Evolutionary conservation across 768 basidiomycete genomes (phyloP).

Genomic region (Pulveroboletus frians): DNA sequence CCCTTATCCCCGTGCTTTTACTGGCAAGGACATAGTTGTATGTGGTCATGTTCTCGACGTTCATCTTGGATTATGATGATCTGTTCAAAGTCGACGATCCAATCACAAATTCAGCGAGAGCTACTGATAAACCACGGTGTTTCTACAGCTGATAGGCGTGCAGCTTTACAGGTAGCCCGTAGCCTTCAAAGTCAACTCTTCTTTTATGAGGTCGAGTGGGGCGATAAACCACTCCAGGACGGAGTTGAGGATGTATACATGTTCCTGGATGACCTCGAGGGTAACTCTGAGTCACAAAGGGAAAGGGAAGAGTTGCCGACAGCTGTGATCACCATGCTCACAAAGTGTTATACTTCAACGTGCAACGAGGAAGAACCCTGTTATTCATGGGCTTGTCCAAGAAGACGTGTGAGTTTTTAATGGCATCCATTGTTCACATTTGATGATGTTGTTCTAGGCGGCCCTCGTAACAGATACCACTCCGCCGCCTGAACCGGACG

Average conservation of each 20-base stretch:
- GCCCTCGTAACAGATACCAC: constrained; percentile 19
- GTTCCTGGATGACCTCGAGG: constrained; percentile 81
- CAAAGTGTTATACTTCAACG: constrained; percentile 83
- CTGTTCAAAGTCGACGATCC: constrained; percentile 68
- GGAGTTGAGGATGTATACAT: constrained; percentile 92
- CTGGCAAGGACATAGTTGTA: constrained; percentile 92
- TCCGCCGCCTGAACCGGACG: constrained; percentile 26
- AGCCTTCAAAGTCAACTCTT: constrained; percentile 90
- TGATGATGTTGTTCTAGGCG: constrained; percentile 23
- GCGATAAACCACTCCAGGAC: constrained; percentile 72
- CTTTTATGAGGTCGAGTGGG: constrained; percentile 98
- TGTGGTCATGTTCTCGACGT: constrained; percentile 28
- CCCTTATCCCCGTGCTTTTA: constrained; percentile 85
- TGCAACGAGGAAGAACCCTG: constrained; percentile 79
- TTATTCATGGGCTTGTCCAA: constrained; percentile 78
- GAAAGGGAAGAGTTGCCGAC: constrained; percentile 78
- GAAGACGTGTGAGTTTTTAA: constrained; percentile 45
- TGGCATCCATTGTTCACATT: neutral
- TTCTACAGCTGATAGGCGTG: constrained; percentile 71
- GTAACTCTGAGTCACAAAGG: constrained; percentile 50
- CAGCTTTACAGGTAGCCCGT: constrained; percentile 82
- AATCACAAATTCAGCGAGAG: constrained; percentile 81
- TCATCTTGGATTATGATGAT: constrained; percentile 2
- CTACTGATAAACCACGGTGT: constrained; percentile 70
- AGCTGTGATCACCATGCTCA: constrained; percentile 84